Evolutionary conservation across 768 basidiomycete species (phyloP), one percentile per base, ranked within the genome.

Genomic region (Crepidotus variabilis): DNA sequence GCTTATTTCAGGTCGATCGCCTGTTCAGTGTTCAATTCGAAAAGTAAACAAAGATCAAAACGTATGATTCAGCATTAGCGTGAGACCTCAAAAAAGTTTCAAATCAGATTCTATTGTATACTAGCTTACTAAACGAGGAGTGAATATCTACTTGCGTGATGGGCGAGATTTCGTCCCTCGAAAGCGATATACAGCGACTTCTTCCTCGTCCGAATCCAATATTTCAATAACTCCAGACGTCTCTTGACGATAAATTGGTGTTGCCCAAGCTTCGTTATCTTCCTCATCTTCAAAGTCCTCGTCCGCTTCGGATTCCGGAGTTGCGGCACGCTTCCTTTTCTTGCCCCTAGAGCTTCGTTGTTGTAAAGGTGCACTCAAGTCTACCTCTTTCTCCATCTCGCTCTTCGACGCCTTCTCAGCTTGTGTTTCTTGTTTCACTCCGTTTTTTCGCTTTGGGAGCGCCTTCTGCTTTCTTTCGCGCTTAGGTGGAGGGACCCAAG

Each of bases 401-500:
- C 10, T 47, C 53, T 20, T 2, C 32, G 50, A 48, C 45, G 47
- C 39, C 10, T 51, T 50, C 35, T 57, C 54, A 13, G 35, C 51
- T 33, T 43, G 36, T 10, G 50, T 18, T 32, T 57, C 46, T 4
- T 24, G 18, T 56, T 52, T 28, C 14, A 24, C n/a, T 52, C 49
- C 47, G 36, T 46, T 50, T 50, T 43, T 50, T 58, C 23, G 24
- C 21, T 51, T 43, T 56, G 24, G 18, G 34, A 33, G 51, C n/a
- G 10, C 32, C 6, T 55, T 20, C 39, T 50, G 24, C 24, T 50
- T 50, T 51, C 22, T 45, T 34, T 32, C 34, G 7, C 4, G 28
- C 28, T 28, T 28, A 28, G 28, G 28, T 8, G 60, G 57, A 6
- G 60, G 58, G 1, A 52, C 46, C 56, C 60, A 64, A 2, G 36